Evolutionary conservation across 2,329 filamentous ascomycete species (phyloP).

Genomic region (Calonectria henricotiae): DNA sequence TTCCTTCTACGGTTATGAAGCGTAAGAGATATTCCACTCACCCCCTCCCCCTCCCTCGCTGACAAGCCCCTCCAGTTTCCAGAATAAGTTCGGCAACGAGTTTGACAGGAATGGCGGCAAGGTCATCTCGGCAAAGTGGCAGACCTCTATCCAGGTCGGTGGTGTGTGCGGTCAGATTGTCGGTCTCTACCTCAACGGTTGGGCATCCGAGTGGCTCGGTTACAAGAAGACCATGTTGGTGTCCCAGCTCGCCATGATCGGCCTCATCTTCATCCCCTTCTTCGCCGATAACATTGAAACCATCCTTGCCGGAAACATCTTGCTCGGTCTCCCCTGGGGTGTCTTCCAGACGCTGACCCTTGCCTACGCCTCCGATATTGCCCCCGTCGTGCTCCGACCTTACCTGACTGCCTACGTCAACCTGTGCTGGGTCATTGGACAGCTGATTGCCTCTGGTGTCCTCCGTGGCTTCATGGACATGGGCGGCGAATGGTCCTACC

Average conservation of each 20-base stretch:
- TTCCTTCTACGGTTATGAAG: conserved; percentile 61
- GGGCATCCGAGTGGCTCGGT: conserved; percentile 73
- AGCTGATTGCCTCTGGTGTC: conserved; percentile 63
- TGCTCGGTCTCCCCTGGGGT: conserved; percentile 72
- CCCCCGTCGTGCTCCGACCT: conserved; percentile 70
- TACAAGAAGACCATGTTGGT: conserved; percentile 74
- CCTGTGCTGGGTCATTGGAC: conserved; percentile 68
- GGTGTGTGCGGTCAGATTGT: conserved; percentile 74
- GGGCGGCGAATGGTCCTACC: conserved; percentile 63
- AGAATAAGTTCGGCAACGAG: conserved; percentile 65
- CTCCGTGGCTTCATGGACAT: conserved; percentile 60
- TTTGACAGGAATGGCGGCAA: conserved; percentile 40
- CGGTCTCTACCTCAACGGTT: conserved; percentile 75
- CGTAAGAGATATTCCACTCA: conserved; percentile 31
- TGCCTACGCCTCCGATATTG: conserved; percentile 79
- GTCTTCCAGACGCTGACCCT: conserved; percentile 70
- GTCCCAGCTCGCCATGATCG: conserved; percentile 66
- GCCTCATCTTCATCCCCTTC: conserved; percentile 74
- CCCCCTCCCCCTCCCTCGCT: background rate
- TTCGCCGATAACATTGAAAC: conserved; percentile 70
- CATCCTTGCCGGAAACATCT: conserved; percentile 71
- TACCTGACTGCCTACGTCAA: conserved; percentile 68
- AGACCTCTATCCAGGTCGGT: conserved; percentile 59
- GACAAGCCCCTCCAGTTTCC: conserved; percentile 54
- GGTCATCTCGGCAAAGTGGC: conserved; percentile 49